A percentile compares a stretch with the other conserved stretches of the same genome.
Conservation (phyloP, 169 alveolate species). For the Plasmodium adleri region DNA sequence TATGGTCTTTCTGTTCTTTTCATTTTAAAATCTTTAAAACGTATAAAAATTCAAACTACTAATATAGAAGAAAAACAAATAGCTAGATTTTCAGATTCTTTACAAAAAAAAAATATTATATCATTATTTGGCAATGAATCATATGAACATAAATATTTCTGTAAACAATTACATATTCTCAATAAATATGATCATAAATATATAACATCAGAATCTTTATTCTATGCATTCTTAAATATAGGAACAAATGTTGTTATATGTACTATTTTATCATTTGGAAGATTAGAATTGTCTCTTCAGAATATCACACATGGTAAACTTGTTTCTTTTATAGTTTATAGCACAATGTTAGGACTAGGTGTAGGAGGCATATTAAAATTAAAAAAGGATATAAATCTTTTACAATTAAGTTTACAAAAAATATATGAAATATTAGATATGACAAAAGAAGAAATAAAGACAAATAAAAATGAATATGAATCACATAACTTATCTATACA, state of each 20-base stretch:
- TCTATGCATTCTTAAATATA: conserved; percentile 62
- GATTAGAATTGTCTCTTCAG: conserved; percentile 29
- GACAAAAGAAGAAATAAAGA: neutral
- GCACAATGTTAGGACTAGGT: conserved; percentile 61
- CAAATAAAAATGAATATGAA: neutral
- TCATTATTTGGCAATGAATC: conserved; percentile 51
- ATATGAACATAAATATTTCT: conserved; percentile 58
- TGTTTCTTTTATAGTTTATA: conserved; percentile 56
- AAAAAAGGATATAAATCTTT: conserved; percentile 37
- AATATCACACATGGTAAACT: conserved; percentile 58
- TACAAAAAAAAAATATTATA: conserved; percentile 69
- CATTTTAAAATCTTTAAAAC: conserved; percentile 33
- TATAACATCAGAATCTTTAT: conserved; percentile 37
- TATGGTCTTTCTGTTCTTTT: conserved; percentile 34
- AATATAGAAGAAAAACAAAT: conserved; percentile 68
- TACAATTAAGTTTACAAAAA: conserved; percentile 40
- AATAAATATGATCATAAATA: conserved; percentile 28
- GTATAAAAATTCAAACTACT: conserved; percentile 19
- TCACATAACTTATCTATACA: no score
- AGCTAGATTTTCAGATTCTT: conserved; percentile 59
- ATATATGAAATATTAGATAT: conserved; percentile 53
- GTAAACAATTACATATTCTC: conserved; percentile 6
- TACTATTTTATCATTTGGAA: conserved; percentile 47
- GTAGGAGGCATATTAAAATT: conserved; percentile 44
- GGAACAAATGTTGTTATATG: conserved; percentile 68